phyloP scores from a whole-genome alignment of 306 rosid genomes.

The Senna siamea region DNA sequence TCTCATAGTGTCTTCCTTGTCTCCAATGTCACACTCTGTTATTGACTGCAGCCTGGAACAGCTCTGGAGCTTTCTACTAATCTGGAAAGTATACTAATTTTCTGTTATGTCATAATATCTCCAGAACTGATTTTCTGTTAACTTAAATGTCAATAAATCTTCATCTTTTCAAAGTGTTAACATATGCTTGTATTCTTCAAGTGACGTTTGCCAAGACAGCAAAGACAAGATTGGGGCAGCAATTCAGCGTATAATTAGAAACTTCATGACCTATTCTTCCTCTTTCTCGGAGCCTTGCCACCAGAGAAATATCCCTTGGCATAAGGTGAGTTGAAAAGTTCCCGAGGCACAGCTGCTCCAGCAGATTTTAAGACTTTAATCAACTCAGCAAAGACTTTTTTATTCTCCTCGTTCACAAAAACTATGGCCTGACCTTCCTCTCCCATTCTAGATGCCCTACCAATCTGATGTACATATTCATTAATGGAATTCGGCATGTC shows the following conservation, averaged over 20 bases:
- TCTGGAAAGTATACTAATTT: conserved; percentile 1
- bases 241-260: conserved; percentile 21
- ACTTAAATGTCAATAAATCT: neutral
- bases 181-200: conserved; percentile 18
- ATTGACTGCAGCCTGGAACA: conserved; percentile 27
- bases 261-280: conserved; percentile 41
- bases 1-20: neutral
- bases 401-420: conserved; percentile 73
- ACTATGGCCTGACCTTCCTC: conserved; percentile 79
- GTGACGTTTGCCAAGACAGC: conserved; percentile 23
- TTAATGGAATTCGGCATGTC: conserved; percentile 85
- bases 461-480: conserved; percentile 87
- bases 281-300: conserved; percentile 49
- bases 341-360: conserved; percentile 75
- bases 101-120: neutral
- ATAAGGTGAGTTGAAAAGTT: conserved; percentile 61
- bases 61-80: neutral
- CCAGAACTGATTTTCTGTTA: neutral
- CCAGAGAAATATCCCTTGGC: conserved; percentile 39
- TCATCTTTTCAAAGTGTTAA: conserved; percentile 21
- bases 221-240: conserved; percentile 6
- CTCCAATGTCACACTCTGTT: conserved; percentile 18
- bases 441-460: conserved; percentile 89
- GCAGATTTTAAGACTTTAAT: conserved; percentile 61
- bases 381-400: conserved; percentile 63